These are phyloP conservation scores for Alternaria triticina DNA, from an alignment of 2,329 filamentous ascomycete species.

Conservation along the genomic window DNA sequence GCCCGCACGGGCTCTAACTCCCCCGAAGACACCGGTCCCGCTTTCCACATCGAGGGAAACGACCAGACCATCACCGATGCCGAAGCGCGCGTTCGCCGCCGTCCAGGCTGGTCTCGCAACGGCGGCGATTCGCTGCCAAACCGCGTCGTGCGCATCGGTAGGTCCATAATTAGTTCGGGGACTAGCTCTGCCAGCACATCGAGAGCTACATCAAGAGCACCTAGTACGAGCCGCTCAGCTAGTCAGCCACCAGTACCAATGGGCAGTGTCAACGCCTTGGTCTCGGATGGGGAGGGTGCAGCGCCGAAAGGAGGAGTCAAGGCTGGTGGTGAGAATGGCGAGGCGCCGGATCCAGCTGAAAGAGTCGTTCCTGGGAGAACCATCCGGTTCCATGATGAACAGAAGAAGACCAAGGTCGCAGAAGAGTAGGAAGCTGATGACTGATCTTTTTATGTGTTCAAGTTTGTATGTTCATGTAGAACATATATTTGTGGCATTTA, in stretches of 20 bases:
- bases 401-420: neutral
- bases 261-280: neutral
- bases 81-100: slow-evolving; percentile 32
- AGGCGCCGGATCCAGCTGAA: neutral
- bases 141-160: slow-evolving; percentile 44
- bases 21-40: slow-evolving; percentile 29
- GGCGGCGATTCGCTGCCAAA: slow-evolving; percentile 32
- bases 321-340: neutral
- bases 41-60: slow-evolving; percentile 40
- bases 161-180: slow-evolving; percentile 38
- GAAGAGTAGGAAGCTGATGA: neutral
- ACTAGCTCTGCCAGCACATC: slow-evolving; percentile 10
- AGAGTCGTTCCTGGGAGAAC: slow-evolving; percentile 23
- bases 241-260: neutral
- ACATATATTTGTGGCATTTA: neutral
- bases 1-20: slow-evolving; percentile 9
- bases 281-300: neutral
- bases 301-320: neutral
- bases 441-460: neutral
- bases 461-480: neutral
- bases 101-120: slow-evolving; percentile 28
- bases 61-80: slow-evolving; percentile 23
- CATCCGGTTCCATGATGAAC: slow-evolving; percentile 41
- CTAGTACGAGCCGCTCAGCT: neutral
- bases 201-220: slow-evolving; percentile 1